phyloP scores from a whole-genome alignment of 805 yeast genomes.

The Grigorovia humatica region DNA sequence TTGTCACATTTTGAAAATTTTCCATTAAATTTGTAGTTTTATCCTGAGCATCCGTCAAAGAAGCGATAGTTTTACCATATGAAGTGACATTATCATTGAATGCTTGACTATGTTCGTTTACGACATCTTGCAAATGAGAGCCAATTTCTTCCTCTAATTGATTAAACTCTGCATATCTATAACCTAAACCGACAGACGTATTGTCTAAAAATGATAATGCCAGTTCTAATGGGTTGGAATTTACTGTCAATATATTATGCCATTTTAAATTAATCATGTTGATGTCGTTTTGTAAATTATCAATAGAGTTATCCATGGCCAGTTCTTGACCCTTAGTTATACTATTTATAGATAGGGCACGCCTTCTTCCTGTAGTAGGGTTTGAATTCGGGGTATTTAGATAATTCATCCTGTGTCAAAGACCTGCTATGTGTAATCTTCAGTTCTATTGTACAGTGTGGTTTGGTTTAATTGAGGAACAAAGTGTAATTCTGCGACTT shows the following conservation, averaged over 20 bases:
- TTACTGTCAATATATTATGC: constrained; percentile 39
- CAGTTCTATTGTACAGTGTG: no score
- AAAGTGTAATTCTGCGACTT: no score
- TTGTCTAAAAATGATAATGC: constrained; percentile 78
- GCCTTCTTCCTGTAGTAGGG: constrained; percentile 9
- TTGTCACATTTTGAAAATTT: constrained; percentile 39
- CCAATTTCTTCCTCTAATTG: constrained; percentile 49
- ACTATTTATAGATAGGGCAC: constrained; percentile 25
- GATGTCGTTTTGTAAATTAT: constrained; percentile 22
- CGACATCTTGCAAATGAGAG: constrained; percentile 52
- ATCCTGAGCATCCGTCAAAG: constrained; percentile 56
- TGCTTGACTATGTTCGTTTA: constrained; percentile 70
- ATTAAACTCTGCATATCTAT: constrained; percentile 55
- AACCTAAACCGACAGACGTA: constrained; percentile 85
- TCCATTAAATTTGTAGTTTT: constrained; percentile 40
- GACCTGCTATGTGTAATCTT: no score
- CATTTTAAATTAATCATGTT: constrained; percentile 34
- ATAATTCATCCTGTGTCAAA: not conserved
- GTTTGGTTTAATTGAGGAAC: no score
- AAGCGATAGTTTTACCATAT: constrained; percentile 57
- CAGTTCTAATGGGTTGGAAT: constrained; percentile 73
- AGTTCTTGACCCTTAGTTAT: constrained; percentile 20
- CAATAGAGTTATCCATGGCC: constrained; percentile 23
- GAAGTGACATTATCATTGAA: constrained; percentile 82
- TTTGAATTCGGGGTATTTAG: not conserved